phyloP scores from a whole-genome alignment of 306 rosid genomes.

The Cucumis sativus region Cucumber_9930_V3 NC_026655.2:1687001-1687500 shows the following conservation, averaged over 20 bases:
- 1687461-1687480: neutral
- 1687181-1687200: slow-evolving; percentile 80
- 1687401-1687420: neutral
- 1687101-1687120: neutral
- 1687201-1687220: slow-evolving; percentile 94
- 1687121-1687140: neutral
- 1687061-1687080: neutral
- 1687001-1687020: neutral
- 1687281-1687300: slow-evolving; percentile 48
- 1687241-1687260: slow-evolving; percentile 96
- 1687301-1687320: neutral
- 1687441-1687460: neutral
- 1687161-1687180: slow-evolving; percentile 47
- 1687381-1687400: neutral
- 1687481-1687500: neutral
- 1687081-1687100: neutral
- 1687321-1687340: neutral
- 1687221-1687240: slow-evolving; percentile 80
- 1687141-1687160: neutral
- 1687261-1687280: slow-evolving; percentile 64
- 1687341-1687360: neutral
- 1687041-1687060: neutral
- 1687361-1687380: neutral
- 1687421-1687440: neutral
- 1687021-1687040: neutral